A percentile compares a stretch with the other conserved stretches of the same genome.
phyloP scores from a whole-genome alignment of 305 asterid genomes.

The Solanum aculeatissimum region DNA sequence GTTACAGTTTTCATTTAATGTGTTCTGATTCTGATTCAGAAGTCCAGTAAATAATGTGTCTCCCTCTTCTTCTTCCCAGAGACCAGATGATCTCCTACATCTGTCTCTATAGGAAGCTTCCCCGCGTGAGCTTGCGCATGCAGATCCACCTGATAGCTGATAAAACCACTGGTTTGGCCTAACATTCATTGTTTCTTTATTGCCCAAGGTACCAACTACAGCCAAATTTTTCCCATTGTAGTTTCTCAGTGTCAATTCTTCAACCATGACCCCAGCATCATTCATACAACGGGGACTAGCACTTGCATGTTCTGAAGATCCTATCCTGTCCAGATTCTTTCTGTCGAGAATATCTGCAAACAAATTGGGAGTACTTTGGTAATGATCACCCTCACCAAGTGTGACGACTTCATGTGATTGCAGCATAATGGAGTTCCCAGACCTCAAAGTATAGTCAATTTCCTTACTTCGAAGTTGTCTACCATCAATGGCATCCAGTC shows the following conservation, averaged over 20 bases:
- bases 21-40: conserved; percentile 26
- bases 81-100: conserved; percentile 34
- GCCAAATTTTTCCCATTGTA: conserved; percentile 54
- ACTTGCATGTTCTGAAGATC: conserved; percentile 84
- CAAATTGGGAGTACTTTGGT: conserved; percentile 26
- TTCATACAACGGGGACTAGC: conserved; percentile 71
- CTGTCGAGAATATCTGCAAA: conserved; percentile 32
- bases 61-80: conserved; percentile 40
- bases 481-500: conserved; percentile 31
- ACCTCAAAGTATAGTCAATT: conserved; percentile 32
- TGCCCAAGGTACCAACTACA: conserved; percentile 39
- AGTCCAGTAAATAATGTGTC: conserved; percentile 36
- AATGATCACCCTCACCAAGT: conserved; percentile 37
- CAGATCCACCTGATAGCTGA: conserved; percentile 46
- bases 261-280: conserved; percentile 62
- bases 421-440: conserved; percentile 51
- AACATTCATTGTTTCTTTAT: conserved; percentile 38
- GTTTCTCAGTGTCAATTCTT: conserved; percentile 69
- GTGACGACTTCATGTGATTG: conserved; percentile 56
- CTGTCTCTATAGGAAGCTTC: conserved; percentile 41
- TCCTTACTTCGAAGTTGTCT: conserved; percentile 36
- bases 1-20: conserved; percentile 14
- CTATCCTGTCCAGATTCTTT: conserved; percentile 54
- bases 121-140: conserved; percentile 34
- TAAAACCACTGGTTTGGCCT: conserved; percentile 50